phyloP scores from a whole-genome alignment of 441 rosid genomes.

The Gossypium davidsonii region DNA sequence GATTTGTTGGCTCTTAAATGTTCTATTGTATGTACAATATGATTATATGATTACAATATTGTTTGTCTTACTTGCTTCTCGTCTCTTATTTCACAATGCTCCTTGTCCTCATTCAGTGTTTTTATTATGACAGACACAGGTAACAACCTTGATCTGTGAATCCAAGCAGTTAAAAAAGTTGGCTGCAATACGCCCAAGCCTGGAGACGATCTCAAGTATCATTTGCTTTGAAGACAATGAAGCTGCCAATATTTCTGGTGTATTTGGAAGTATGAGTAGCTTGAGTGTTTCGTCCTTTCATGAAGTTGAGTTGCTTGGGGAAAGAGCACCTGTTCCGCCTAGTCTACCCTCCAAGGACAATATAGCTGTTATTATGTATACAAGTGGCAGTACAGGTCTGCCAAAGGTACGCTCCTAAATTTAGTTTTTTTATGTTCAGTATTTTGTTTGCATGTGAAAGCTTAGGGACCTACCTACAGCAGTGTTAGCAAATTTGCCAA shows the following conservation, averaged over 20 bases:
- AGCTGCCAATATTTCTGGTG: slow-evolving; percentile 31
- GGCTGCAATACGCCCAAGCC: slow-evolving; percentile 47
- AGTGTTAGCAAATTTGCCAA: slow-evolving; percentile 3
- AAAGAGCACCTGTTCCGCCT: slow-evolving; percentile 43
- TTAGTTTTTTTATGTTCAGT: neutral
- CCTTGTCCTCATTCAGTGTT: slow-evolving; percentile 7
- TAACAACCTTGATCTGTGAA: slow-evolving; percentile 75
- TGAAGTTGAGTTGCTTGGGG: slow-evolving; percentile 75
- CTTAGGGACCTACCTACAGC: neutral
- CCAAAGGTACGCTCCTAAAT: slow-evolving; percentile 58
- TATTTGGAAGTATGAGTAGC: slow-evolving; percentile 27
- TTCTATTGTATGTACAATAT: neutral
- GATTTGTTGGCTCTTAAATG: neutral
- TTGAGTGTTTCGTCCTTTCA: slow-evolving; percentile 62
- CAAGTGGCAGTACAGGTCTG: slow-evolving; percentile 92
- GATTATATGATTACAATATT: neutral
- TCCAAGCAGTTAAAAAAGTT: slow-evolving; percentile 67
- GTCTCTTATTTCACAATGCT: neutral
- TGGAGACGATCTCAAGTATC: slow-evolving; percentile 50
- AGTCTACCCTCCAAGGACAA: slow-evolving; percentile 62
- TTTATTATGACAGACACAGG: slow-evolving; percentile 60
- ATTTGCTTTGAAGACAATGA: slow-evolving; percentile 71
- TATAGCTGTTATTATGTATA: slow-evolving; percentile 82
- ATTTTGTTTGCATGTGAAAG: neutral
- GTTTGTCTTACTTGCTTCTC: neutral